Evolutionary conservation across 129 eudicot species (phyloP).

Genomic region (Escallonia herrerae): DNA sequence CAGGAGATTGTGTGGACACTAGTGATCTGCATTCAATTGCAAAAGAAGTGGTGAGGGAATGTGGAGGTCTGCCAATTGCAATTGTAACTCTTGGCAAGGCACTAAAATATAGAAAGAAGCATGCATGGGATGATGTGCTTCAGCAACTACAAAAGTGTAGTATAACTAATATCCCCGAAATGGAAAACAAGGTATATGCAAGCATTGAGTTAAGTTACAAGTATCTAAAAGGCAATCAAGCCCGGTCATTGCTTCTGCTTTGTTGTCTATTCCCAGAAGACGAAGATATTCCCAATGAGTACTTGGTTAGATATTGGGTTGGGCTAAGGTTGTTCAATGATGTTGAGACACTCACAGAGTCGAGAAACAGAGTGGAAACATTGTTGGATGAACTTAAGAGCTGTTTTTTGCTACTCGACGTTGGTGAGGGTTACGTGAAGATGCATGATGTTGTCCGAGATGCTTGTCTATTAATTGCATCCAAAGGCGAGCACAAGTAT

Average conservation of each 20-base stretch:
- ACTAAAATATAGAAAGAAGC: background rate
- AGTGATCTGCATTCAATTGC: background rate
- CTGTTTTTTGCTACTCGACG: background rate
- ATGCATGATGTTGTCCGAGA: constrained; percentile 19
- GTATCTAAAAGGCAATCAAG: constrained; percentile 5
- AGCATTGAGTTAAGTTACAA: constrained; percentile 10
- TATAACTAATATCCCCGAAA: background rate
- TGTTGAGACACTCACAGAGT: background rate
- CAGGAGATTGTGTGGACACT: background rate
- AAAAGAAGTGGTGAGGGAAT: constrained; percentile 14
- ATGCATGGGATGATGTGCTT: background rate
- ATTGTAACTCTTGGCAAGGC: constrained; percentile 7
- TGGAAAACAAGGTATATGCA: background rate
- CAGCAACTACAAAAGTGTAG: background rate
- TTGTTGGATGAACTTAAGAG: background rate
- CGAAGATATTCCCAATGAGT: background rate
- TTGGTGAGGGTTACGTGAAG: background rate
- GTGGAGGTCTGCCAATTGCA: constrained; percentile 29
- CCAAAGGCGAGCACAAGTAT: background rate
- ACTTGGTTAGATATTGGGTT: constrained; percentile 10
- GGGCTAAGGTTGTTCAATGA: constrained; percentile 9
- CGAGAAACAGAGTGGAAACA: constrained; percentile 7
- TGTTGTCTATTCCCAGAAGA: constrained; percentile 18
- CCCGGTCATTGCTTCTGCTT: constrained; percentile 6
- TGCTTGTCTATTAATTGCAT: constrained; percentile 2